Conservation (phyloP, 305 asterid species). For the Plantago coronopus region DNA sequence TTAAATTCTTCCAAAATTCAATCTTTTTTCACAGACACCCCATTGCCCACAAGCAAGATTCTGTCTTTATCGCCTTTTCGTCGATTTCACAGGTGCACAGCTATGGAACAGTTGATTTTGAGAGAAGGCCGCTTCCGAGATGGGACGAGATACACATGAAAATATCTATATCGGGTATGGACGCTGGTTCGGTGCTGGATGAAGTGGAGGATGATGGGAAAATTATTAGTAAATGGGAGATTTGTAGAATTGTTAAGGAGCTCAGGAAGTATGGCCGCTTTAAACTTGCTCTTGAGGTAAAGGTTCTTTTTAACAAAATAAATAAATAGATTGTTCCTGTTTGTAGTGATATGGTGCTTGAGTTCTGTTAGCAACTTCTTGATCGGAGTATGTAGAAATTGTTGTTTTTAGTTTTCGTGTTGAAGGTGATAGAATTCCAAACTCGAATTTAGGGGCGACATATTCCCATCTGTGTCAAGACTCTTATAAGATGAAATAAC, state of each 20-base stretch:
- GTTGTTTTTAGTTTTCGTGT: no score
- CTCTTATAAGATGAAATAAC: no score
- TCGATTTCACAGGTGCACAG: conserved; percentile 53
- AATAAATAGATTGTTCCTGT: no score
- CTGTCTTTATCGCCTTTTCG: not conserved
- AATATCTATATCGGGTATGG: conserved; percentile 47
- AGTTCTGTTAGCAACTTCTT: no score
- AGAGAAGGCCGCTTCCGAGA: conserved; percentile 48
- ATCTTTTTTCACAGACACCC: no score
- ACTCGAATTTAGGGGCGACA: no score
- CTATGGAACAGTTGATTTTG: conserved; percentile 66
- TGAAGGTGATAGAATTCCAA: no score
- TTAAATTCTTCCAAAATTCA: no score
- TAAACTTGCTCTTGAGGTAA: conserved; percentile 78
- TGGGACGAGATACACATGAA: conserved; percentile 68
- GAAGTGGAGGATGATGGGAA: conserved; percentile 68
- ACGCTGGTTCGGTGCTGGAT: conserved; percentile 61
- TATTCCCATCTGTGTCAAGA: no score
- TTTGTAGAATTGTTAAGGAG: conserved; percentile 74
- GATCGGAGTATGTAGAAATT: no score
- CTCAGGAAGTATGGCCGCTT: conserved; percentile 77
- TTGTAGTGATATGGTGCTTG: no score
- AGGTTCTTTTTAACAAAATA: not conserved
- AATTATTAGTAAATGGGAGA: conserved; percentile 65
- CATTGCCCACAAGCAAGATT: no score